A percentile compares a stretch with the other conserved stretches of the same genome.
Evolutionary conservation across 2,329 filamentous ascomycete genomes (phyloP).

Genomic region (Fusarium metavorans): DNA sequence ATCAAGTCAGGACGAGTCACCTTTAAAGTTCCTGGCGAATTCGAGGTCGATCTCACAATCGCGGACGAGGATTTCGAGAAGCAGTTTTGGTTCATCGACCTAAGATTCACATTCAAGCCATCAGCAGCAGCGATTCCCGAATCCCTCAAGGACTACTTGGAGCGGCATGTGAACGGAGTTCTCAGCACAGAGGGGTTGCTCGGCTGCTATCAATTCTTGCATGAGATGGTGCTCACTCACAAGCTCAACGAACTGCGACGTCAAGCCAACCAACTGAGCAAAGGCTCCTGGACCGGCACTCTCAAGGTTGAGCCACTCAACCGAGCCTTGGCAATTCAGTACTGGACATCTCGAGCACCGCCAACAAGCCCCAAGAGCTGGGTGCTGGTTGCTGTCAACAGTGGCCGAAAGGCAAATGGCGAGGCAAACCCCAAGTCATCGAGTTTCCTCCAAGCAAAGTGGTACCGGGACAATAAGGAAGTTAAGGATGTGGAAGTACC

Average conservation of each 20-base stretch:
- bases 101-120: conserved; percentile 85
- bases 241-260: conserved; percentile 86
- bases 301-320: conserved; percentile 84
- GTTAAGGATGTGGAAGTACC: conserved; percentile 75
- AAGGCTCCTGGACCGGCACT: conserved; percentile 81
- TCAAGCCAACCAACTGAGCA: conserved; percentile 79
- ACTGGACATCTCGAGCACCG: conserved; percentile 77
- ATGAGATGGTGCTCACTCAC: conserved; percentile 88
- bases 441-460: conserved; percentile 74
- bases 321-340: conserved; percentile 87
- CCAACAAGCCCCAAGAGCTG: conserved; percentile 80
- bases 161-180: conserved; percentile 77
- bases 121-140: conserved; percentile 71
- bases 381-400: conserved; percentile 87
- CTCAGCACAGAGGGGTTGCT: conserved; percentile 77
- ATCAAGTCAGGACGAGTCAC: conserved; percentile 91
- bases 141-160: conserved; percentile 73
- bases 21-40: conserved; percentile 85
- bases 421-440: conserved; percentile 57
- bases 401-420: conserved; percentile 64
- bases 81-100: conserved; percentile 95
- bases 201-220: conserved; percentile 87
- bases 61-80: conserved; percentile 85
- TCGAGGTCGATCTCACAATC: conserved; percentile 93
- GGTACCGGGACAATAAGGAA: conserved; percentile 87